Conservation (phyloP, 2,329 filamentous ascomycete genomes). For the Sarocladium kiliense region DNA sequence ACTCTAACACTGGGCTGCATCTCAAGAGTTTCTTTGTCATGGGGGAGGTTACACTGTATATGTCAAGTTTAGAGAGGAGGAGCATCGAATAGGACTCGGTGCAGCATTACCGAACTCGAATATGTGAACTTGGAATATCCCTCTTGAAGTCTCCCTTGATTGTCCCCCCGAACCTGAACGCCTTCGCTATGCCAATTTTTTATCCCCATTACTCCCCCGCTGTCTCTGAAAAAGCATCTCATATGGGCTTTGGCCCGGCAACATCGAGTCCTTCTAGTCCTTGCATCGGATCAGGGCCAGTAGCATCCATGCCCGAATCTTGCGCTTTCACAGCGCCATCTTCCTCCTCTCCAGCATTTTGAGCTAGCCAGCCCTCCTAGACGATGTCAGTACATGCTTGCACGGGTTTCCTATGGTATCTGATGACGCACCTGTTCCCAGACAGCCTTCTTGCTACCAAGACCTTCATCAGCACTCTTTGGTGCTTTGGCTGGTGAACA, state of each 20-base stretch:
- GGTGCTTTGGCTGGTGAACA: conserved; percentile 89
- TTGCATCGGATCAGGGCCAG: conserved; percentile 84
- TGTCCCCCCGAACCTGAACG: conserved; percentile 28
- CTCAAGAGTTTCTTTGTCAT: conserved; percentile 14
- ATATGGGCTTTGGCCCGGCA: conserved; percentile 80
- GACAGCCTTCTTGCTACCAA: conserved; percentile 89
- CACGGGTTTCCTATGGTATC: neutral
- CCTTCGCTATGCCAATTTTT: conserved; percentile 38
- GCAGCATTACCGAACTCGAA: conserved; percentile 8
- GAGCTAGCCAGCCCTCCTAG: conserved; percentile 89
- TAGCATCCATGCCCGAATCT: conserved; percentile 33
- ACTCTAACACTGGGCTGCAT: conserved; percentile 16
- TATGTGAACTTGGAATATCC: conserved; percentile 8
- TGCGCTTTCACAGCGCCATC: conserved; percentile 53
- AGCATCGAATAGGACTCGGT: neutral
- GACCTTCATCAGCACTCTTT: conserved; percentile 79
- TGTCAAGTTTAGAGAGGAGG: conserved; percentile 12
- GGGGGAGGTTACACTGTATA: conserved; percentile 14
- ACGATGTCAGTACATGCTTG: conserved; percentile 12
- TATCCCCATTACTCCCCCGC: conserved; percentile 17
- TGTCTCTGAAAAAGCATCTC: conserved; percentile 20
- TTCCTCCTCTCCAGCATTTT: conserved; percentile 74
- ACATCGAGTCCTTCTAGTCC: conserved; percentile 90
- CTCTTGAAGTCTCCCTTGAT: neutral
- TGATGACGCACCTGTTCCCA: conserved; percentile 80